Evolutionary conservation across 73 alveolate genomes (phyloP).

Genomic region (Paramecium octaurelia): DNA sequence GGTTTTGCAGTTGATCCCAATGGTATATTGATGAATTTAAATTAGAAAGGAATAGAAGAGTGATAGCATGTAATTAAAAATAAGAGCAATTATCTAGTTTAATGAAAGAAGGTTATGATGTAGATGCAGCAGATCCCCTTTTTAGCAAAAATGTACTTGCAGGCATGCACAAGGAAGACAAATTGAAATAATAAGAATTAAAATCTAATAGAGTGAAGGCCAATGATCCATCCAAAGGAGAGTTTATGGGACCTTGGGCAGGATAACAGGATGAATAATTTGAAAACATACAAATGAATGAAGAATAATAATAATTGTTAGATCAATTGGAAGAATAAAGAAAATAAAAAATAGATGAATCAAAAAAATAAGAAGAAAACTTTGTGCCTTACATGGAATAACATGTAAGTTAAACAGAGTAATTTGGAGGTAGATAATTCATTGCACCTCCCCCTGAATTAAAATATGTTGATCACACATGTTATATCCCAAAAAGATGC

Average conservation of each 20-base stretch:
- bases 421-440: constrained; percentile 82
- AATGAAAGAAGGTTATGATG: constrained; percentile 35
- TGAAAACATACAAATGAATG: constrained; percentile 70
- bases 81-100: background rate
- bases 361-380: background rate
- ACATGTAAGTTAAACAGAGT: constrained; percentile 51
- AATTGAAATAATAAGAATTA: constrained; percentile 64
- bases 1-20: constrained; percentile 60
- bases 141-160: constrained; percentile 48
- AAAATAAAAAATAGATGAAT: constrained; percentile 63
- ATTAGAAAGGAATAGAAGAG: constrained; percentile 39
- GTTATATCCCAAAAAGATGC: constrained; percentile 95
- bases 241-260: constrained; percentile 98
- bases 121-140: constrained; percentile 32
- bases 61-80: background rate
- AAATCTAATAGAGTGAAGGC: constrained; percentile 71
- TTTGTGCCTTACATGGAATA: constrained; percentile 44
- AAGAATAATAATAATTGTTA: constrained; percentile 67
- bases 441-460: constrained; percentile 90
- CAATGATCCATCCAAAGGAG: constrained; percentile 75
- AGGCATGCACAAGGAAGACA: constrained; percentile 57
- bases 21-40: background rate
- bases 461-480: constrained; percentile 88
- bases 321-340: constrained; percentile 73
- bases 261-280: constrained; percentile 73